Percentiles rank a stretch among this genome's conserved stretches.
phyloP scores from a whole-genome alignment of 352 stramenopile species.

The Blastocystis hominis region DNA sequence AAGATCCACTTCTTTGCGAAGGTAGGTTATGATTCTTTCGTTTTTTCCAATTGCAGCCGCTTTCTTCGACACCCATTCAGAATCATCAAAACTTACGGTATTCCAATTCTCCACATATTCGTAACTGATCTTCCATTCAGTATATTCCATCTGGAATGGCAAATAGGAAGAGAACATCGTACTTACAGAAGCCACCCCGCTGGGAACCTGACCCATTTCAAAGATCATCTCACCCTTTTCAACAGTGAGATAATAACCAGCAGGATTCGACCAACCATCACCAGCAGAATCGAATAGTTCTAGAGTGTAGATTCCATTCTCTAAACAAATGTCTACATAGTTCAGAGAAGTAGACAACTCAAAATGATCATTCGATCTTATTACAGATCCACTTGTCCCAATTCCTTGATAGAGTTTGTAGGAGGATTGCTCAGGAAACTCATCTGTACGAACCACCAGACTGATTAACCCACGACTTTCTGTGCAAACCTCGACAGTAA shows the following conservation, averaged over 20 bases:
- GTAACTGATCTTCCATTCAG: neutral
- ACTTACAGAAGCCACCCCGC: neutral
- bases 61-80: neutral
- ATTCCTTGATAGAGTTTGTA: neutral
- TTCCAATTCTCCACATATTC: neutral
- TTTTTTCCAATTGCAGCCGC: neutral
- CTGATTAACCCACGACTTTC: neutral
- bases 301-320: neutral
- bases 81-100: neutral
- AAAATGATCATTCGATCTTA: neutral
- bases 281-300: neutral
- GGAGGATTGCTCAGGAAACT: neutral
- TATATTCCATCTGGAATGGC: neutral
- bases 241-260: neutral
- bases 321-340: neutral
- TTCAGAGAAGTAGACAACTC: neutral
- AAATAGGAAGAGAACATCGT: neutral
- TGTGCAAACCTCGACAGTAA: neutral
- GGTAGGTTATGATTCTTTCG: neutral
- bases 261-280: neutral
- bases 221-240: neutral
- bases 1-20: neutral
- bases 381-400: neutral
- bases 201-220: neutral
- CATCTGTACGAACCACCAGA: conserved; percentile 1